phyloP scores from a whole-genome alignment of 495 filamentous ascomycete species.

The Chaetomium tenue region DNA sequence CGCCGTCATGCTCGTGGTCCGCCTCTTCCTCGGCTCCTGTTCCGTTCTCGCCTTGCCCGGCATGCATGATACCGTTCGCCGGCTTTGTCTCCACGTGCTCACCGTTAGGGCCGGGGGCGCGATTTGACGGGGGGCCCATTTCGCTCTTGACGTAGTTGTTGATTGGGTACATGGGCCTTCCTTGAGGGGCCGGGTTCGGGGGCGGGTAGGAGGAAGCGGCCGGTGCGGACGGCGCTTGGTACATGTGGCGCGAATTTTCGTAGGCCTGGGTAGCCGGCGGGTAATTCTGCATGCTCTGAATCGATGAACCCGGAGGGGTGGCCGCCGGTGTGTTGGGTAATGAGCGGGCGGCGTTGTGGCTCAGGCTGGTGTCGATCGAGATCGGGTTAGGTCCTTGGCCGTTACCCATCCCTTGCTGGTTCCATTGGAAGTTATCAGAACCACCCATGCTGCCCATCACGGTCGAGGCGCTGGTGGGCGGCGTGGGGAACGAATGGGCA shows the following conservation, averaged over 20 bases:
- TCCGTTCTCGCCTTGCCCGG: conserved; percentile 53
- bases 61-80: conserved; percentile 59
- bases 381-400: conserved; percentile 69
- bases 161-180: conserved; percentile 68
- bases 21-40: conserved; percentile 69
- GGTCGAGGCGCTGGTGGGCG: conserved; percentile 87
- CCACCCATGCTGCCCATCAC: conserved; percentile 74
- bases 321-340: conserved; percentile 91
- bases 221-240: conserved; percentile 63
- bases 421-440: conserved; percentile 74
- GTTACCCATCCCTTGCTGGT: conserved; percentile 61
- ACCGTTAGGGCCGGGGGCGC: conserved; percentile 53
- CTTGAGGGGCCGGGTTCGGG: conserved; percentile 59
- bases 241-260: conserved; percentile 75
- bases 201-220: conserved; percentile 71
- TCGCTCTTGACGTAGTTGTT: conserved; percentile 79
- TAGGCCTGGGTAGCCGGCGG: conserved; percentile 72
- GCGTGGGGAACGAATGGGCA: conserved; percentile 88
- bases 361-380: conserved; percentile 80
- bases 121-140: conserved; percentile 81
- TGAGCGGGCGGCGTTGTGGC: conserved; percentile 71
- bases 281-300: conserved; percentile 72
- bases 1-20: conserved; percentile 71
- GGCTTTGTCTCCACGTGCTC: conserved; percentile 70
- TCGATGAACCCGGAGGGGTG: conserved; percentile 76